Conservation (phyloP, 202 grass and related monocot species). For the Saccharum hybrid region DNA sequence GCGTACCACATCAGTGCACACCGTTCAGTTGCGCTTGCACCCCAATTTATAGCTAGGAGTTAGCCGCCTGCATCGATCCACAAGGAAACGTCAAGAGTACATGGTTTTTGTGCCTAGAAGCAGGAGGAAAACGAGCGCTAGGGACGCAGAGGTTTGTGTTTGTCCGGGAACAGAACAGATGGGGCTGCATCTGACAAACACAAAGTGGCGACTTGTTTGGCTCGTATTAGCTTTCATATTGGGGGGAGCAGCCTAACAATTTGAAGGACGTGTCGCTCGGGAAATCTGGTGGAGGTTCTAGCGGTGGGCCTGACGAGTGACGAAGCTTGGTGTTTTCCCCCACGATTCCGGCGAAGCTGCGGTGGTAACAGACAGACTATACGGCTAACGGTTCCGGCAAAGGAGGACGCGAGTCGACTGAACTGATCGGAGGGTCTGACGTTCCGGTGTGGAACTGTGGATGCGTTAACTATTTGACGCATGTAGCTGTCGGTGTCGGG, state of each 20-base stretch:
- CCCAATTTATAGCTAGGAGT: constrained; percentile 7
- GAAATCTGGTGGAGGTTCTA: not conserved
- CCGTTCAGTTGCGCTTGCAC: not conserved
- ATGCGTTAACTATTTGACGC: not conserved
- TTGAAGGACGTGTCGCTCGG: not conserved
- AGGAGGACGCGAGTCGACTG: not conserved
- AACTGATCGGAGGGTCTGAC: not conserved
- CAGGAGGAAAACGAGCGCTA: constrained; percentile 35
- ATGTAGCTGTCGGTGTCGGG: too few species aligned
- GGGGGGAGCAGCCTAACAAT: not conserved
- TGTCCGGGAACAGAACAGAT: too few species aligned
- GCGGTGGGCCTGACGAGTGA: not conserved
- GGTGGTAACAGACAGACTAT: too few species aligned
- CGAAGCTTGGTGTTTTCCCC: not conserved
- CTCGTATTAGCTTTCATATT: not conserved
- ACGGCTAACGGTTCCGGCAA: too few species aligned
- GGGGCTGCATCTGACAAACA: not conserved
- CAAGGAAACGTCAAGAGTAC: not conserved
- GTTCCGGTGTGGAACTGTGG: too few species aligned
- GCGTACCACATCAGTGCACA: too few species aligned
- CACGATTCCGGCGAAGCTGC: not conserved
- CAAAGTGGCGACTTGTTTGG: not conserved
- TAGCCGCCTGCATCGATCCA: not conserved
- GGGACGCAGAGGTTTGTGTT: not conserved
- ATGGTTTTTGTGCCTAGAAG: constrained; percentile 20